A percentile compares a stretch with the other conserved stretches of the same genome.
phyloP scores from a whole-genome alignment of 2,329 filamentous ascomycete genomes.

The Orbilia brochopaga region DNA sequence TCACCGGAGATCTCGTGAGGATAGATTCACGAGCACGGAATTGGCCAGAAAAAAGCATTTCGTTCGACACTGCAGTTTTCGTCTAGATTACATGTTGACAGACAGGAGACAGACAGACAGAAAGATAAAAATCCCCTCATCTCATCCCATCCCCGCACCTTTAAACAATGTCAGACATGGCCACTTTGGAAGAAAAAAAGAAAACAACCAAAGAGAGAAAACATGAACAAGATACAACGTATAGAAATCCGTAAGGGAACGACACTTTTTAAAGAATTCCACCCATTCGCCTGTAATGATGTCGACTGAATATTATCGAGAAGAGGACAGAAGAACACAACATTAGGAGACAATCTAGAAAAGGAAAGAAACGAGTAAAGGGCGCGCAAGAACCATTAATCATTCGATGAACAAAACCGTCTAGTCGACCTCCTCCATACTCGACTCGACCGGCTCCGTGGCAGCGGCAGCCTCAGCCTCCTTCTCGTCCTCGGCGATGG shows the following conservation, averaged over 20 bases:
- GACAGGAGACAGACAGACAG: conserved; percentile 2
- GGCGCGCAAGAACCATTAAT: conserved; percentile 36
- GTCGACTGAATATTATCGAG: conserved; percentile 27
- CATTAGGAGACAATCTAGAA: conserved; percentile 18
- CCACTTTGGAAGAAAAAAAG: conserved; percentile 24
- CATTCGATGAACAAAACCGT: conserved; percentile 35
- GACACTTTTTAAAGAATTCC: conserved; percentile 39
- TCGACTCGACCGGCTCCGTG: conserved; percentile 78
- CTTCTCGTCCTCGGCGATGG: conserved; percentile 68
- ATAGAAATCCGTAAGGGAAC: conserved; percentile 38
- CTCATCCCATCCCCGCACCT: conserved; percentile 14
- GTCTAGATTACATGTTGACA: conserved; percentile 51
- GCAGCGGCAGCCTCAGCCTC: conserved; percentile 62
- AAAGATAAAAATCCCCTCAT: not conserved
- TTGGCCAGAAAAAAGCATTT: conserved; percentile 49
- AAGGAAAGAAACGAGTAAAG: too few species aligned
- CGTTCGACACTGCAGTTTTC: conserved; percentile 42
- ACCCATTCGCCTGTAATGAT: conserved; percentile 42
- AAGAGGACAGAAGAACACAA: conserved; percentile 17
- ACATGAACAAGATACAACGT: conserved; percentile 10
- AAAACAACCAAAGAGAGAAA: conserved; percentile 11
- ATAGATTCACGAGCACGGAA: too few species aligned
- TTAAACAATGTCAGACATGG: conserved; percentile 49
- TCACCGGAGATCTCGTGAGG: not conserved
- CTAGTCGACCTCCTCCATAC: conserved; percentile 99